Conservation (phyloP, 768 basidiomycete genomes). For the Lactarius evosmus region DNA sequence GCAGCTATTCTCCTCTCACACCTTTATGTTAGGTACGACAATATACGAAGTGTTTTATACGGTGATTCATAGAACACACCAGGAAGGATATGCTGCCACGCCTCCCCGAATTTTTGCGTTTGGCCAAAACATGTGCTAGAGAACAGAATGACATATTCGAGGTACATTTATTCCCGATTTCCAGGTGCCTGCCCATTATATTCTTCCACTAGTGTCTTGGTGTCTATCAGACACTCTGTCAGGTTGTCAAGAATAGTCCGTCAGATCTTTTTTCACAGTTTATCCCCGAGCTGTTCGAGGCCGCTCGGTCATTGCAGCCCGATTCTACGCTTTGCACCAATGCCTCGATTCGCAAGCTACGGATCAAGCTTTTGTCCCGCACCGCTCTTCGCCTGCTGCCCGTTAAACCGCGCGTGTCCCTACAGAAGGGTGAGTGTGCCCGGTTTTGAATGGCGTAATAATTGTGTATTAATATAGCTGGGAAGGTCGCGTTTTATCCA, state of each 20-base stretch:
- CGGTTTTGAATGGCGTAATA: neutral
- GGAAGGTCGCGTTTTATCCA: constrained; percentile 6
- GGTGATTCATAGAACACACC: constrained; percentile 22
- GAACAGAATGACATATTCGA: constrained; percentile 22
- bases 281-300: constrained; percentile 42
- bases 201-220: constrained; percentile 56
- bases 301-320: constrained; percentile 44
- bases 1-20: constrained; percentile 79
- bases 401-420: constrained; percentile 37
- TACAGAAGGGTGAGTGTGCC: constrained; percentile 42
- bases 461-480: constrained; percentile 5
- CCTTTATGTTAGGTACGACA: constrained; percentile 67
- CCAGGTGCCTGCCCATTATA: constrained; percentile 6
- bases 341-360: constrained; percentile 65
- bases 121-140: constrained; percentile 8
- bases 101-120: constrained; percentile 19
- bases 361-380: constrained; percentile 65
- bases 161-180: constrained; percentile 9
- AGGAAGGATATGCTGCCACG: constrained; percentile 51
- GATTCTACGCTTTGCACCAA: constrained; percentile 47
- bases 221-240: constrained; percentile 63
- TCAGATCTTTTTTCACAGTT: constrained; percentile 48
- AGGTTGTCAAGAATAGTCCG: constrained; percentile 63
- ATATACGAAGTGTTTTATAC: constrained; percentile 17
- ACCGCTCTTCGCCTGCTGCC: constrained; percentile 62